A percentile compares a stretch with the other conserved stretches of the same genome.
These are phyloP conservation scores for Esteya vermicola DNA, from an alignment of 2,329 filamentous ascomycete genomes.

Conservation along the genomic window DNA sequence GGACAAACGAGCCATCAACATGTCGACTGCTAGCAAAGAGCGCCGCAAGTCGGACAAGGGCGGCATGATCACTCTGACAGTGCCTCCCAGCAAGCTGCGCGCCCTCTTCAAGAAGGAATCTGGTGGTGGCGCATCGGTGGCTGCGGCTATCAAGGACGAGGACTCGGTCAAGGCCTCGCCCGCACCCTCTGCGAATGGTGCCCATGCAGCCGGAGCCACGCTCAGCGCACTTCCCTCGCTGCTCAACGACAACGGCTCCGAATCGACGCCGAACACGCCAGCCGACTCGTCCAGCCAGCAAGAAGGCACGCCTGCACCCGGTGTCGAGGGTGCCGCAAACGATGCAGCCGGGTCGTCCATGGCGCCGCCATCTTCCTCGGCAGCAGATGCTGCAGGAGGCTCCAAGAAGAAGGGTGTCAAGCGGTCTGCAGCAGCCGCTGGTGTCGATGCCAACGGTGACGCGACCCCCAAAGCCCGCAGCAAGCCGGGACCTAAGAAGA, in stretches of 20 bases:
- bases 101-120: constrained; percentile 23
- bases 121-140: constrained; percentile 17
- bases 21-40: constrained; percentile 25
- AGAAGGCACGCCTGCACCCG: constrained; percentile 15
- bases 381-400: constrained; percentile 41
- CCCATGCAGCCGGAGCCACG: too few species aligned
- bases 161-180: constrained; percentile 24
- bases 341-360: too few species aligned
- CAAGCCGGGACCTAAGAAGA: constrained; percentile 95
- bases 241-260: constrained; percentile 43
- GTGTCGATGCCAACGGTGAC: constrained; percentile 32
- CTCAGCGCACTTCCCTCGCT: constrained; percentile 43
- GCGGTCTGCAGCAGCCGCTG: constrained; percentile 46
- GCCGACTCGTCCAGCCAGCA: background rate
- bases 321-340: too few species aligned
- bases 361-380: constrained; percentile 38
- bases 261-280: constrained; percentile 47
- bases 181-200: constrained; percentile 23
- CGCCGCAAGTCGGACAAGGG: constrained; percentile 25
- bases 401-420: constrained; percentile 66
- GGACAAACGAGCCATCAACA: too few species aligned
- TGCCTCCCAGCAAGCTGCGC: constrained; percentile 35
- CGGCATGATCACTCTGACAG: constrained; percentile 35
- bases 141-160: constrained; percentile 13
- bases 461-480: constrained; percentile 50